A percentile compares a stretch with the other conserved stretches of the same genome.
Conservation (phyloP, 805 yeast species). For the fission yeast (Schizosaccharomyces pombe) region DNA sequence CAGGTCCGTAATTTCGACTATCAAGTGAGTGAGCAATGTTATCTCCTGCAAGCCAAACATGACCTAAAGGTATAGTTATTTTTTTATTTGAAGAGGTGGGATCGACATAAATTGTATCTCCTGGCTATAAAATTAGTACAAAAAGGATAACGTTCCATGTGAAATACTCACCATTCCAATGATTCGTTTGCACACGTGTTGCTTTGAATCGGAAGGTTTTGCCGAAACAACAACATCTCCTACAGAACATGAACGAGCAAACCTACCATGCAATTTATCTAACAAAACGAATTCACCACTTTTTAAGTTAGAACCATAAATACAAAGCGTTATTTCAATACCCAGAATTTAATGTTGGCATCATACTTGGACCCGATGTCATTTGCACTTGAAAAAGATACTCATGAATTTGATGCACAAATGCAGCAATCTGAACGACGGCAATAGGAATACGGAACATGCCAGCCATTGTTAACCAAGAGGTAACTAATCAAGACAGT, state of each 20-base stretch:
- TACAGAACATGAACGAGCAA: slow-evolving; percentile 40
- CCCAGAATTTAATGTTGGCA: slow-evolving; percentile 1
- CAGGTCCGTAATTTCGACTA: slow-evolving; percentile 67
- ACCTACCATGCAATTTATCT: slow-evolving; percentile 30
- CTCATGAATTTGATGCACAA: neutral
- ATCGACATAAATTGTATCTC: slow-evolving; percentile 15
- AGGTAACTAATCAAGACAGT: too few species aligned
- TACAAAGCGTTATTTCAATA: neutral
- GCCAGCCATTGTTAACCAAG: too few species aligned
- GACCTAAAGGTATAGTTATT: slow-evolving; percentile 74
- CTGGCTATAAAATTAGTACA: slow-evolving; percentile 37
- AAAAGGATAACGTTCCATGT: slow-evolving; percentile 49
- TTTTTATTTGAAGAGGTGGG: slow-evolving; percentile 18
- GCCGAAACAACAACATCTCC: slow-evolving; percentile 78
- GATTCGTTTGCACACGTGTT: slow-evolving; percentile 73
- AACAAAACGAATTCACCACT: slow-evolving; percentile 61
- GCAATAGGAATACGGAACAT: neutral
- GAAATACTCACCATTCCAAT: slow-evolving; percentile 43
- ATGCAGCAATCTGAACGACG: neutral
- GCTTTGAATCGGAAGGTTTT: slow-evolving; percentile 73
- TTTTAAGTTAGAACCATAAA: neutral
- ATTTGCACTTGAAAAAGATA: neutral
- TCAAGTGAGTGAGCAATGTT: slow-evolving; percentile 70
- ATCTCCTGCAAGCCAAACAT: slow-evolving; percentile 94
- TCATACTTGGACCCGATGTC: slow-evolving; percentile 2